A percentile compares a stretch with the other conserved stretches of the same genome.
phyloP scores from a whole-genome alignment of 2,329 filamentous ascomycete genomes.

The Akanthomyces muscarius region DNA sequence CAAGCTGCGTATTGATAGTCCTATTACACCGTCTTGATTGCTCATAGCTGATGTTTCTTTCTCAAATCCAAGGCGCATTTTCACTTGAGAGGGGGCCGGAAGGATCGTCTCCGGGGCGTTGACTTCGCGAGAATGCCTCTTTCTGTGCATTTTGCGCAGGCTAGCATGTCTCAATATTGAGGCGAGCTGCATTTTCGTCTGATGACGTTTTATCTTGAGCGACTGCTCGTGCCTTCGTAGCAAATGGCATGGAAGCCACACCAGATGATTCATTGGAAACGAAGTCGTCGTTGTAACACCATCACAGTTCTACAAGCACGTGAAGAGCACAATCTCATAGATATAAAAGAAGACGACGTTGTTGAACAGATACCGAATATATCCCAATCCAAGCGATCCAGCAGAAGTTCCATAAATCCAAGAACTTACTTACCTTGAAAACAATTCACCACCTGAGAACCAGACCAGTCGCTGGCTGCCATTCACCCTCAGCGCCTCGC shows the following conservation, averaged over 20 bases:
- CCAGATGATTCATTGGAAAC: neutral
- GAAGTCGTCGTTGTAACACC: neutral
- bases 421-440: neutral
- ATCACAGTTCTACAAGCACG: neutral
- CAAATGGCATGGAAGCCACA: neutral
- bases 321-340: neutral
- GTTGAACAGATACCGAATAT: neutral
- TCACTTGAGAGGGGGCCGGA: neutral
- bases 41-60: neutral
- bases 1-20: too few species aligned
- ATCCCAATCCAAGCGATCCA: neutral
- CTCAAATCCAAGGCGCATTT: neutral
- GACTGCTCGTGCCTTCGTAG: neutral
- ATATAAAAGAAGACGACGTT: neutral
- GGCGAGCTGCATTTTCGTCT: neutral
- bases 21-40: too few species aligned
- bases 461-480: neutral
- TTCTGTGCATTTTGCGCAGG: neutral
- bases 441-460: neutral
- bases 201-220: neutral
- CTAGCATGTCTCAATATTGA: neutral
- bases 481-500: too few species aligned
- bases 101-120: neutral
- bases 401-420: too few species aligned
- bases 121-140: neutral